Evolutionary conservation across 1,284 basidiomycete species (phyloP), one percentile per base, ranked within the genome.

Genomic region (Boletus holoroseus): DNA sequence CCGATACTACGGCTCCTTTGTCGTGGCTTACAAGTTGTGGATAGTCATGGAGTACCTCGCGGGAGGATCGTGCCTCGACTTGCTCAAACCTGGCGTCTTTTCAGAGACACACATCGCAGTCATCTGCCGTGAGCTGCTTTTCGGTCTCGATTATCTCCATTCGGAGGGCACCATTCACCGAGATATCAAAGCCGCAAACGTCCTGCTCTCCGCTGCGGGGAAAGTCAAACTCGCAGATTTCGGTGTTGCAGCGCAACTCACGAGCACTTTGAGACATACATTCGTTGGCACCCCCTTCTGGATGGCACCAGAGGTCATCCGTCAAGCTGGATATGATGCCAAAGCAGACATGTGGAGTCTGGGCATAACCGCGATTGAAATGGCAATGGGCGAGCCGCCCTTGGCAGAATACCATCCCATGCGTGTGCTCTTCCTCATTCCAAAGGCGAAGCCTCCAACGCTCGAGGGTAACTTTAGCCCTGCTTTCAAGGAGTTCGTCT

Each of bases 1-100:
- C 32, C 79, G 87, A 42, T 99, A 98, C 71, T 98, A 96, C 63
- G 95, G 93, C 45, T 94, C 92, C 49, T 99, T 99, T 69, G 91
- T 99, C 54, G 86, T 91, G 57, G 85, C 91, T 13, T 98, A 95
- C 76, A 96, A 97, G 69, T 77, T 99, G 16, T 99, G 96, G 96
- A 99, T 99, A 66, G 79, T 99, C 63, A 99, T 99, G 96, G 95
- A 99, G 70, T 98, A 93, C 68, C 85, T 98, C 45, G 94, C 94
- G 0, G 96, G 95, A 30, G 95, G 95, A n/a, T 97, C 94, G 18
- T 97, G 95, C 72, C 81, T 96, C 46, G 95, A 98, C 68, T 77
- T 99, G 44, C 80, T 98, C 61, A 96, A 95, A 69, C 83, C 91
- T 0, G 94, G 92, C 22, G 75, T 82, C 18, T 96, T 98, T 68